Evolutionary conservation across 495 filamentous ascomycete genomes (phyloP).

Genomic region (Rhizodiscina lignyota): DNA sequence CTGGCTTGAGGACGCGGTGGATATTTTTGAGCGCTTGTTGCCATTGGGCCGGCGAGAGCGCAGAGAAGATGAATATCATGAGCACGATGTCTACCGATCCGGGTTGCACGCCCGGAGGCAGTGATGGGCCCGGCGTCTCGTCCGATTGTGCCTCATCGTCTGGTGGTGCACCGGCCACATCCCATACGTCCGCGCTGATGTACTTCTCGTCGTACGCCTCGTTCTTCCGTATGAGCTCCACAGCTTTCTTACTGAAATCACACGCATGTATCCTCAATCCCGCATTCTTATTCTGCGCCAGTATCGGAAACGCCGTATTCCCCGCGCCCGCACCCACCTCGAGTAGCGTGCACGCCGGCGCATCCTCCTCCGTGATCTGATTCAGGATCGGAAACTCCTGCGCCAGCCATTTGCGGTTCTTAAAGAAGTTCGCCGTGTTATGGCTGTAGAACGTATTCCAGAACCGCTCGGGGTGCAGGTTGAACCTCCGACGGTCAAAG

Average conservation of each 20-base stretch:
- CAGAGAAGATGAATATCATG: conserved; percentile 95
- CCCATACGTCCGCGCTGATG: conserved; percentile 85
- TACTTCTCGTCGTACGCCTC: conserved; percentile 43
- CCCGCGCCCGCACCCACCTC: conserved; percentile 93
- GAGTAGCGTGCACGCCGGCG: conserved; percentile 47
- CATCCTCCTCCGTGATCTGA: conserved; percentile 44
- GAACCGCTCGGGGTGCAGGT: conserved; percentile 76
- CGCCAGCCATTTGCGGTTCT: conserved; percentile 88
- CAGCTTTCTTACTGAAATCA: conserved; percentile 82
- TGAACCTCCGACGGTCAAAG: conserved; percentile 79
- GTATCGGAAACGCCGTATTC: conserved; percentile 85
- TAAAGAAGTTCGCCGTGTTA: conserved; percentile 94
- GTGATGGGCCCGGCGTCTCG: conserved; percentile 8
- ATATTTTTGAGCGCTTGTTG: conserved; percentile 65
- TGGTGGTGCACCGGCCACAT: conserved; percentile 56
- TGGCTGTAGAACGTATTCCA: conserved; percentile 96
- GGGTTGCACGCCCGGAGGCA: conserved; percentile 61
- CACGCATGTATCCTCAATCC: conserved; percentile 71
- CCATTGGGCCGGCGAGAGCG: conserved; percentile 76
- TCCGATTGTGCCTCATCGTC: too few species aligned
- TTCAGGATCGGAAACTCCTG: conserved; percentile 85
- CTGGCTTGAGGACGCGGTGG: conserved; percentile 64
- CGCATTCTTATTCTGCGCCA: conserved; percentile 64
- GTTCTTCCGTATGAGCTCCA: conserved; percentile 69
- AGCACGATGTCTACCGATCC: conserved; percentile 75